These are phyloP conservation scores for Scalesia atractyloides DNA, from an alignment of 129 eudicot species.

Conservation along the genomic window DNA sequence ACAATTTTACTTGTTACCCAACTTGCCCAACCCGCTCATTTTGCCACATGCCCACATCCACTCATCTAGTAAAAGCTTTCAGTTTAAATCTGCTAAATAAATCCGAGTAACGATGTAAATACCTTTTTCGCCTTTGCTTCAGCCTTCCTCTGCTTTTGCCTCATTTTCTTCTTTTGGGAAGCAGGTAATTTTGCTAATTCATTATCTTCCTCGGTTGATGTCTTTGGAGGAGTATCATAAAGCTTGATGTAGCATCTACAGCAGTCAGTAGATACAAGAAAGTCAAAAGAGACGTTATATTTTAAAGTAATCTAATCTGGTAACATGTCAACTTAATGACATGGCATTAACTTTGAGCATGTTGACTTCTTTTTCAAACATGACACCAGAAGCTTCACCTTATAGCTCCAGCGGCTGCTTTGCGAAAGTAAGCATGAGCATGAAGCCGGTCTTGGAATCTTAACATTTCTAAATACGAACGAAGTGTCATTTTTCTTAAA, in stretches of 20 bases:
- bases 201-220: constrained; percentile 80
- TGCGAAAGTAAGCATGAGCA: constrained; percentile 78
- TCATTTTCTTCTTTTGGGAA: constrained; percentile 88
- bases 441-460: constrained; percentile 94
- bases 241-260: constrained; percentile 89
- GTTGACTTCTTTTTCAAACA: background rate
- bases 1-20: background rate
- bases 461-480: constrained; percentile 91
- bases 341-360: background rate
- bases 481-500: constrained; percentile 96
- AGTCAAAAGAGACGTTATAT: background rate
- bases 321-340: background rate
- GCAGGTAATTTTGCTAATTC: constrained; percentile 82
- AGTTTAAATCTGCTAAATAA: constrained; percentile 21
- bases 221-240: constrained; percentile 87
- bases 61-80: background rate
- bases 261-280: constrained; percentile 11
- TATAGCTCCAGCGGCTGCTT: constrained; percentile 92
- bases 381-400: constrained; percentile 40
- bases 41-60: background rate
- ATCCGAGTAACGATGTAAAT: background rate
- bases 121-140: constrained; percentile 97
- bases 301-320: background rate
- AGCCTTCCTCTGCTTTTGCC: constrained; percentile 95
- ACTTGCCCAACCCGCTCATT: constrained; percentile 11